Evolutionary conservation across 805 yeast species (phyloP).

Genomic region (Metschnikowia amazonensis): DNA sequence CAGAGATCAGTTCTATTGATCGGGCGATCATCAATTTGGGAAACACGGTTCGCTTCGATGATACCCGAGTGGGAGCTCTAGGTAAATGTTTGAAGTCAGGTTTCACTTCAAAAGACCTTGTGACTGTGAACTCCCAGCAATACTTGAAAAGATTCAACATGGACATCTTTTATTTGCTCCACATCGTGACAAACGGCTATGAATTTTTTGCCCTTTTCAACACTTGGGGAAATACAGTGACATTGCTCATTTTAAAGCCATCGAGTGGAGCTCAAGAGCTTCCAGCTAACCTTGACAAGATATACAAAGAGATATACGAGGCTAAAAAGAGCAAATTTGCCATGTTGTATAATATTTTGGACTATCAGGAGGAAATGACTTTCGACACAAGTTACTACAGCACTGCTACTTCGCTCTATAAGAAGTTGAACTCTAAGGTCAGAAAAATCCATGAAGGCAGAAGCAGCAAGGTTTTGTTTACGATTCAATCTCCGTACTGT

Average conservation of each 20-base stretch:
- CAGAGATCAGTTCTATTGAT: constrained; percentile 62
- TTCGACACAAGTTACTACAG: constrained; percentile 56
- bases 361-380: constrained; percentile 48
- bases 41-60: constrained; percentile 63
- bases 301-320: constrained; percentile 52
- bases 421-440: constrained; percentile 52
- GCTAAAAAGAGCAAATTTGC: constrained; percentile 45
- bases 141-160: constrained; percentile 56
- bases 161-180: constrained; percentile 63
- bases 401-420: constrained; percentile 52
- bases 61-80: constrained; percentile 70
- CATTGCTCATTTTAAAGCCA: constrained; percentile 64
- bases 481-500: constrained; percentile 69
- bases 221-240: constrained; percentile 52
- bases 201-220: constrained; percentile 68
- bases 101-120: constrained; percentile 59
- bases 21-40: constrained; percentile 81
- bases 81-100: constrained; percentile 86
- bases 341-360: constrained; percentile 44
- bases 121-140: constrained; percentile 43
- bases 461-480: constrained; percentile 59
- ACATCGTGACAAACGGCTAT: constrained; percentile 67
- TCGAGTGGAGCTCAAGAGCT: constrained; percentile 61
- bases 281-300: constrained; percentile 49
- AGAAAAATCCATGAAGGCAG: constrained; percentile 55